Evolutionary conservation across 805 yeast genomes (phyloP), one percentile per base, ranked within the genome.

Genomic region (Saccharomycopsis fibuligera): DNA sequence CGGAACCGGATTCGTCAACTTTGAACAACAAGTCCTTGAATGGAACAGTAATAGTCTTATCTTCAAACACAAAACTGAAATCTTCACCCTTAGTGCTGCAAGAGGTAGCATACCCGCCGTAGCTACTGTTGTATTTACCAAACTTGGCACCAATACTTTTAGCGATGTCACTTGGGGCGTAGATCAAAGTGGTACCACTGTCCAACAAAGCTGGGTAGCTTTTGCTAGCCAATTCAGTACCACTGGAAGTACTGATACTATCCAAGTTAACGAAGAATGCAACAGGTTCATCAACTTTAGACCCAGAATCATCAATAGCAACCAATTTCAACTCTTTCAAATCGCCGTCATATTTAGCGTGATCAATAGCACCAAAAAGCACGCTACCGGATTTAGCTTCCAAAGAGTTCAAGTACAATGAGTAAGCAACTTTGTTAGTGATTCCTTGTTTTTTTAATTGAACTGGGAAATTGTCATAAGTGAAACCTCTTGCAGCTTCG

Each of bases 301-400:
- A 39, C n/a, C 35, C 47, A 21, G 56, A 25, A 30, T 56, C 58
- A 22, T 62, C 58, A 10, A 72, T 61, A 60, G 78, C 78, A 50
- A 77, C 67, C 36, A 78, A 56, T 24, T 83, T 82, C 6, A 82
- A 60, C 1, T 77, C 64, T 30, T 69, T 62, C 40, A 81, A 61
- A 17, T 87, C 55, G 19, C 81, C 88, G 0, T 62, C 46, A 61
- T 76, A 81, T 63, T 82, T 83, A 35, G 78, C 73, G 51, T 74
- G 75, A 58, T 84, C 91, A 24, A 80, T 73, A 29, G 81, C 93
- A 43, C 93, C 91, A 66, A 84, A 84, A 43, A 84, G 61, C 19
- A 84, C 67, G n/a, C 72, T 63, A 3, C 88, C 90, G 1, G 67
- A 54, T 3, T 57, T 44, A 0, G 76, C 65, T 35, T 64, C 63